phyloP scores from a whole-genome alignment of 257 asterid species.

The Forsythia suspensa region DNA sequence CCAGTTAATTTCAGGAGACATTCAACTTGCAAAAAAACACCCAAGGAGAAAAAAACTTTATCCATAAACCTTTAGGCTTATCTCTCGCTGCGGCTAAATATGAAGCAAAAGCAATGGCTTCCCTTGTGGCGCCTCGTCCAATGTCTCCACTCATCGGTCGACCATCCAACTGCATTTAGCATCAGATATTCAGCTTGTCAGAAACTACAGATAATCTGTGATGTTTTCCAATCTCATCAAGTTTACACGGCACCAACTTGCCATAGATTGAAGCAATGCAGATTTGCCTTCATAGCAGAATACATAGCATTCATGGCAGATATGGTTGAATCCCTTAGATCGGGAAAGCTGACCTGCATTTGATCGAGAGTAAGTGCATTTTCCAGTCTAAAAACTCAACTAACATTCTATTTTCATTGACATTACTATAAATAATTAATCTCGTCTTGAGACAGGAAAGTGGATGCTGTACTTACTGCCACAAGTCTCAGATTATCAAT shows the following conservation, averaged over 20 bases:
- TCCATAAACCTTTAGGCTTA: conserved; percentile 61
- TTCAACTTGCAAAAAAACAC: not conserved
- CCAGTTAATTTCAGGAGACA: not conserved
- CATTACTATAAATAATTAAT: not conserved
- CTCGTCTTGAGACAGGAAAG: not conserved
- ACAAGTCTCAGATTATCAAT: conserved; percentile 64
- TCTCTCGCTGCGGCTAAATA: conserved; percentile 49
- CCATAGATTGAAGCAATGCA: conserved; percentile 70
- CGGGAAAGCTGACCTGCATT: conserved; percentile 83
- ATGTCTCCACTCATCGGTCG: conserved; percentile 98
- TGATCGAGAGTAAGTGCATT: not conserved
- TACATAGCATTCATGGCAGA: conserved; percentile 67
- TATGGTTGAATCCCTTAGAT: conserved; percentile 55
- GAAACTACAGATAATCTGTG: not conserved
- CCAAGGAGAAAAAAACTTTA: not conserved
- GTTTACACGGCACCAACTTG: conserved; percentile 47
- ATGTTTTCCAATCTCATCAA: not conserved
- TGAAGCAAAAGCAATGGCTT: conserved; percentile 73
- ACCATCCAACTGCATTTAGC: conserved; percentile 70
- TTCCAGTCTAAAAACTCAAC: not conserved
- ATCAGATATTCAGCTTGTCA: conserved; percentile 2
- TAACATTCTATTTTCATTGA: not conserved
- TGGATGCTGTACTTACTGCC: conserved; percentile 56
- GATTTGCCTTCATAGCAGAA: conserved; percentile 53
- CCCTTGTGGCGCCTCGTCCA: conserved; percentile 87